Conservation (phyloP, 192 early-diverging fungal genomes). For the Podila minutissima region DNA sequence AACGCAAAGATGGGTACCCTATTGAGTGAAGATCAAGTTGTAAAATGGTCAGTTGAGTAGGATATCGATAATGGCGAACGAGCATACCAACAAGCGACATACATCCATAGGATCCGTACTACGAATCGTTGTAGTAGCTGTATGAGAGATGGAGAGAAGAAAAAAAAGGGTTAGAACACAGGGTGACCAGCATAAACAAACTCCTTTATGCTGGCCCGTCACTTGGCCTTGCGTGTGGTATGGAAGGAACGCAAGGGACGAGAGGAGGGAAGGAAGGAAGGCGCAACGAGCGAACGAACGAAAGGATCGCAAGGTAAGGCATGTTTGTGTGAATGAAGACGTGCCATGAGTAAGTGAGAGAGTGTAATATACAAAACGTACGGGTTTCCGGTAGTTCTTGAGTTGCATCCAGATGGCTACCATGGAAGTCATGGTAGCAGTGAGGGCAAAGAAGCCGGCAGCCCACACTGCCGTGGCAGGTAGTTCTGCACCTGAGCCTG, state of each 20-base stretch:
- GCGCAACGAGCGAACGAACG: slow-evolving; percentile 16
- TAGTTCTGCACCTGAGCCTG: slow-evolving; percentile 59
- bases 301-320: slow-evolving; percentile 2
- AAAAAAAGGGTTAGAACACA: not conserved
- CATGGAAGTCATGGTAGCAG: slow-evolving; percentile 23
- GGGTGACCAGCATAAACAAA: too few relatives aligned
- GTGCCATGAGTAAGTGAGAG: too few relatives aligned
- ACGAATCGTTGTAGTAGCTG: slow-evolving; percentile 28
- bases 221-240: too few relatives aligned
- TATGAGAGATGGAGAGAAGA: not conserved
- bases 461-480: slow-evolving; percentile 50
- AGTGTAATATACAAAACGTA: slow-evolving; percentile 24
- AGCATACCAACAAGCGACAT: not conserved
- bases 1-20: slow-evolving; percentile 92
- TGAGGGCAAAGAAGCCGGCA: slow-evolving; percentile 60
- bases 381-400: slow-evolving; percentile 70
- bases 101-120: slow-evolving; percentile 28
- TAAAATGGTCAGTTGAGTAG: too few relatives aligned
- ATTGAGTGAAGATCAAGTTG: not conserved
- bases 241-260: too few relatives aligned
- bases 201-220: too few relatives aligned
- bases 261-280: too few relatives aligned
- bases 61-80: not conserved
- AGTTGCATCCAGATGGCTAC: slow-evolving; percentile 64
- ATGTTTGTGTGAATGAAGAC: too few relatives aligned